Base-by-base conservation (phyloP, 2,329 filamentous ascomycete species). In the Herpotrichia juniperi region DNA sequence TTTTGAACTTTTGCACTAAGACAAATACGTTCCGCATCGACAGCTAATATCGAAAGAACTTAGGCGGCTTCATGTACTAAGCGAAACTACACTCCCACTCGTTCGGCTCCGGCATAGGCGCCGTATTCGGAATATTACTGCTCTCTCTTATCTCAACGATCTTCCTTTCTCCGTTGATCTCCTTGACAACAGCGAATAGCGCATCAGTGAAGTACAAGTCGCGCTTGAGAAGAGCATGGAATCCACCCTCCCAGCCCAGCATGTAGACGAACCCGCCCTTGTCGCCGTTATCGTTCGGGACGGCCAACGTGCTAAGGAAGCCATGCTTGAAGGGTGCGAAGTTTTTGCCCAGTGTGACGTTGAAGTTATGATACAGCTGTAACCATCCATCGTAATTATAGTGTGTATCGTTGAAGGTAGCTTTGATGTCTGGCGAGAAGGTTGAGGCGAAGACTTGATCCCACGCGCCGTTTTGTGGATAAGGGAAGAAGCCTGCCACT, bases 241-340 rank as follows among this genome's bases (percentile, higher is more conserved):
- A 59, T 1, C 68, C 67, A 17, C 68, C 67, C 3, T 68, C 66
- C 68, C 68, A 71, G 1, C 67, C 67, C 25, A 68, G 62, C 56
- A 63, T 56, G 47, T 70, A 71, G 19, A 69, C 67, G 24, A 68
- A 63, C 14, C 68, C 68, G 7, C 68, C 68, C 42, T 61, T 68
- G 45, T 69, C 67, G 39, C 66, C 65, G 43, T 63, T 69, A 0
- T 51, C 44, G 47, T 69, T 66, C 14, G 68, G 68, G 2, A 71
- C 53, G 9, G 64, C 66, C 3, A 69, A 53, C 1, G 61, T 62
- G 17, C 59, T 65, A 44, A 58, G 63, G 24, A 68, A 65, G 16
- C 67, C 68, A 32, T 71, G 67, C 42, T 64, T 52, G 51, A 71
- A 71, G 1, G 61, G 61, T 9, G 57, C 50, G 24, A 71, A 71